Conservation (phyloP, 2,329 filamentous ascomycete genomes). For the Ophiostoma australiae region DNA sequence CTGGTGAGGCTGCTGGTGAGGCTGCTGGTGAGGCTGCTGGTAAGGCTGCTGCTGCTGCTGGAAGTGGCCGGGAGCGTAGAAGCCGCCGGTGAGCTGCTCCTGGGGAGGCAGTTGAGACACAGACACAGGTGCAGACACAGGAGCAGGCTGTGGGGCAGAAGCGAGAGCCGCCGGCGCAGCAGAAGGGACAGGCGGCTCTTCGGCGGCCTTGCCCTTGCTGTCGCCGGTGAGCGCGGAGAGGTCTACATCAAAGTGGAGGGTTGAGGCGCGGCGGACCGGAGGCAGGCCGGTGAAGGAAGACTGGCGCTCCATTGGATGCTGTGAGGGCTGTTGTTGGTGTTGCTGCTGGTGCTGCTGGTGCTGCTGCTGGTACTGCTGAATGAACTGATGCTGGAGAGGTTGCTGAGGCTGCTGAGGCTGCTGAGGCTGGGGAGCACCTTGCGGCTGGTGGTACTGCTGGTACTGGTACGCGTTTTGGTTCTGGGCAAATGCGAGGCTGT, state of each 20-base stretch:
- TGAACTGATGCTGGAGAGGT: constrained; percentile 1
- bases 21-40: constrained; percentile 3
- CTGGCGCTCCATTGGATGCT: constrained; percentile 31
- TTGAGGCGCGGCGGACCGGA: constrained; percentile 54
- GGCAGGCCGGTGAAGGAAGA: constrained; percentile 55
- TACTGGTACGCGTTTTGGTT: constrained; percentile 17
- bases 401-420: not conserved
- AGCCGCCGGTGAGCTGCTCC: constrained; percentile 9
- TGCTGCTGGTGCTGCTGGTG: not conserved
- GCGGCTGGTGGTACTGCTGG: constrained; percentile 7
- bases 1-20: constrained; percentile 18
- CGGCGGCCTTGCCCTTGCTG: constrained; percentile 26
- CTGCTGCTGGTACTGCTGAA: constrained; percentile 8
- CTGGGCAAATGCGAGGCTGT: constrained; percentile 14
- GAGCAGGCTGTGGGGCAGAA: not conserved
- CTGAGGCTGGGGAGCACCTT: constrained; percentile 11
- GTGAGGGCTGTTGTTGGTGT: constrained; percentile 2
- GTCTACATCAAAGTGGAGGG: constrained; percentile 41
- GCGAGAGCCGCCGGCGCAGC: not conserved
- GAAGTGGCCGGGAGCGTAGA: not conserved
- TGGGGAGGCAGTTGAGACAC: constrained; percentile 13
- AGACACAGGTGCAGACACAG: not conserved
- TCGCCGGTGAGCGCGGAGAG: constrained; percentile 33
- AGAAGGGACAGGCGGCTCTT: constrained; percentile 22
- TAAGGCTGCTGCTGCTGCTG: not conserved